Evolutionary conservation across 2,329 filamentous ascomycete species (phyloP).

Genomic region (Colletotrichum spinosum): DNA sequence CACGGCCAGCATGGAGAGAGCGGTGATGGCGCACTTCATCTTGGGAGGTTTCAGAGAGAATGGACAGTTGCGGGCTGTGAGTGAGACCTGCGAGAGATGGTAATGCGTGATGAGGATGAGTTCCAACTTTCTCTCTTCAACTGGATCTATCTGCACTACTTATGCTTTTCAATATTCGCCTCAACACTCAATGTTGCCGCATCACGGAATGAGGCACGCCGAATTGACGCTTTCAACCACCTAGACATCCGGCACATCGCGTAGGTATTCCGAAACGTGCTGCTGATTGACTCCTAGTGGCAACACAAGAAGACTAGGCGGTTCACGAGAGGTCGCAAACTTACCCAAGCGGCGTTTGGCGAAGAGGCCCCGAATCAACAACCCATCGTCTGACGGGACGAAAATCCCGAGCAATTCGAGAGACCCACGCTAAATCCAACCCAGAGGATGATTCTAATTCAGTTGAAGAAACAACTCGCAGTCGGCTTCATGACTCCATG

Average conservation of each 20-base stretch:
- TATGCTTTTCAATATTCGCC: constrained; percentile 6
- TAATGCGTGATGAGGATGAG: constrained; percentile 6
- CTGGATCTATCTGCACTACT: constrained; percentile 4
- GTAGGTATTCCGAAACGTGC: constrained; percentile 5
- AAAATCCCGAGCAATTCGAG: background rate
- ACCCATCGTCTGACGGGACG: background rate
- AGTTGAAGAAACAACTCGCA: background rate
- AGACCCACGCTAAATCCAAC: background rate
- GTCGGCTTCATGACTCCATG: background rate
- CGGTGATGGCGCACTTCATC: constrained; percentile 36
- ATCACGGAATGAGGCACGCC: constrained; percentile 31
- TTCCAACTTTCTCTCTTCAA: background rate
- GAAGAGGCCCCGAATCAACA: background rate
- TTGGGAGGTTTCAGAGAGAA: constrained; percentile 4
- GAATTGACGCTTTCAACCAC: background rate
- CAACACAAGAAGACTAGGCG: background rate
- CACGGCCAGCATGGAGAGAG: constrained; percentile 39
- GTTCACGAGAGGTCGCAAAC: background rate
- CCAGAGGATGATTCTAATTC: background rate
- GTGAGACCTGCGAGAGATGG: background rate
- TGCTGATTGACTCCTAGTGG: too few species aligned
- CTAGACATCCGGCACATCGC: constrained; percentile 7
- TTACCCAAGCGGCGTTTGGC: background rate
- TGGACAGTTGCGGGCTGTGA: background rate
- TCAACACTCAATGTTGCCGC: background rate